A percentile compares a stretch with the other conserved stretches of the same genome.
Conservation (phyloP, 441 rosid species). For the Brassica hybrid region DNA sequence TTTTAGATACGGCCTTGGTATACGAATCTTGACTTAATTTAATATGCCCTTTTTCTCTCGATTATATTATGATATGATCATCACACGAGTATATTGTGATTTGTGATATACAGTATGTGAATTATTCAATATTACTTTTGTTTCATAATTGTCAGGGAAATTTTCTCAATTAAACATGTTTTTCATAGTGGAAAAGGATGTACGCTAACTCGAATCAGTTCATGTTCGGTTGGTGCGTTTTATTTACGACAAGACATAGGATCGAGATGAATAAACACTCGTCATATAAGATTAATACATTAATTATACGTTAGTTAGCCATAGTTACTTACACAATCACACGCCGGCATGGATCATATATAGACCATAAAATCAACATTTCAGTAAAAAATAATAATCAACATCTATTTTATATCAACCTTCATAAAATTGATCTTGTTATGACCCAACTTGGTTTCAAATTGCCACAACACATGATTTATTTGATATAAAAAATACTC, state of each 20-base stretch:
- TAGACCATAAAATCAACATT: background rate
- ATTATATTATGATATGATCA: conserved; percentile 14
- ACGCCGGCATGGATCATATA: background rate
- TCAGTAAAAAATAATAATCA: background rate
- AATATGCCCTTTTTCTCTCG: background rate
- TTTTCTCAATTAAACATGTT: background rate
- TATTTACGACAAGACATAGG: background rate
- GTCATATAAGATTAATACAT: background rate
- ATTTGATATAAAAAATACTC: background rate
- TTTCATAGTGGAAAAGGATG: background rate
- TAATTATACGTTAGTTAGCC: background rate
- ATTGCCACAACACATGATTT: conserved; percentile 7
- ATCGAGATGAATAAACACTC: background rate
- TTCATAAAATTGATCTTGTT: background rate
- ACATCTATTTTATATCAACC: background rate
- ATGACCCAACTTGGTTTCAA: conserved; percentile 3
- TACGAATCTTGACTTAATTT: conserved; percentile 44
- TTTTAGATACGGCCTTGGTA: conserved; percentile 41
- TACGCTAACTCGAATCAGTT: background rate
- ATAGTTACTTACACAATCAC: background rate
- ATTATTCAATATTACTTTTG: conserved; percentile 13
- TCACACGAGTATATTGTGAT: conserved; percentile 3
- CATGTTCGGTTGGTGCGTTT: conserved; percentile 1
- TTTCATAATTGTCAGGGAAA: background rate
- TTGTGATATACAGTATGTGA: conserved; percentile 27